Conservation (phyloP, 106 monocot genomes). For the Ottelia alismoides region DNA sequence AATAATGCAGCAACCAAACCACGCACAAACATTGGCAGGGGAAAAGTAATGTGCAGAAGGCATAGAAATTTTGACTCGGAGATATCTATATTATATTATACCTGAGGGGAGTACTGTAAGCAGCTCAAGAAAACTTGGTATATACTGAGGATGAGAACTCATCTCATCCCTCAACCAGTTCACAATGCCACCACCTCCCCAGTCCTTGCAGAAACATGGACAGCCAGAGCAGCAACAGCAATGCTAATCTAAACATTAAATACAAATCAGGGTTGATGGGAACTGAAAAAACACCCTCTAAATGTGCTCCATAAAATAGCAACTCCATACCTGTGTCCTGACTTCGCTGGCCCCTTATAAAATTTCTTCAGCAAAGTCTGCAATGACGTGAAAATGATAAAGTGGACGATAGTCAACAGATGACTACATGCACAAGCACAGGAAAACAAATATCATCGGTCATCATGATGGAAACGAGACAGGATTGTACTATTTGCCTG, state of each 20-base stretch:
- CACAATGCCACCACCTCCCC: slow-evolving; percentile 89
- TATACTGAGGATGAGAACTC: slow-evolving; percentile 67
- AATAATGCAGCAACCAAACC: background rate
- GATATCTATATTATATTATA: slow-evolving; percentile 15
- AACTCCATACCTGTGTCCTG: slow-evolving; percentile 67
- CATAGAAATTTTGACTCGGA: too few species aligned
- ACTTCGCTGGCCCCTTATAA: slow-evolving; percentile 76
- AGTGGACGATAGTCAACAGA: too few species aligned
- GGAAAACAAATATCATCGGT: too few species aligned
- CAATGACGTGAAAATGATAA: slow-evolving; percentile 6
- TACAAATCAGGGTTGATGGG: background rate
- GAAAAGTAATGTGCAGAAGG: too few species aligned
- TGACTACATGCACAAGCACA: too few species aligned
- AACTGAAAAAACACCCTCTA: background rate
- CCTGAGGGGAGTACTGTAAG: slow-evolving; percentile 85
- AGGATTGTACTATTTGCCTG: too few species aligned
- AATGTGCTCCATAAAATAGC: background rate
- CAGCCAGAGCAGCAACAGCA: slow-evolving; percentile 88
- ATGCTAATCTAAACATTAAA: slow-evolving; percentile 62
- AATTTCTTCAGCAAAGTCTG: slow-evolving; percentile 81
- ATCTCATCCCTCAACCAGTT: slow-evolving; percentile 86
- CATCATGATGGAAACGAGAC: too few species aligned
- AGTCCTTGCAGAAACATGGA: slow-evolving; percentile 86
- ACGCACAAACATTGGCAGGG: slow-evolving; percentile 3
- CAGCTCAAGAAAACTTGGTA: slow-evolving; percentile 82